Evolutionary conservation across 164 flowering plant genomes (phyloP).

Genomic region (Berberis vulgaris): DNA sequence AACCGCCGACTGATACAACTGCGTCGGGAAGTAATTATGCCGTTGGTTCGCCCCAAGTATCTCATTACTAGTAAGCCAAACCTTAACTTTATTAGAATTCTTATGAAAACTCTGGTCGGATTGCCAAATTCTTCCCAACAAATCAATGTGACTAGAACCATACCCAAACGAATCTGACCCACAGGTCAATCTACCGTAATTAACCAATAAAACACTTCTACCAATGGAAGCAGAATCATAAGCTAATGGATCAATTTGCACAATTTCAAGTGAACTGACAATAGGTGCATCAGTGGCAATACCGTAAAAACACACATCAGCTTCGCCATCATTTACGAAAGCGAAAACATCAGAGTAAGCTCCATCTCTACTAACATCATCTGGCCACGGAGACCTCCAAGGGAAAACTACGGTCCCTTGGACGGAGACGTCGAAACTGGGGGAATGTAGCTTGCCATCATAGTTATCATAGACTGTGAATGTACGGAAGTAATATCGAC

Average conservation of each 20-base stretch:
- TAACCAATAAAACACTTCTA: conserved; percentile 39
- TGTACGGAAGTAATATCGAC: conserved; percentile 71
- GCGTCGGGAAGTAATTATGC: conserved; percentile 82
- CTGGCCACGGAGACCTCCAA: conserved; percentile 88
- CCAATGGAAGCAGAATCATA: conserved; percentile 37
- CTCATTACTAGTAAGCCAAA: conserved; percentile 25
- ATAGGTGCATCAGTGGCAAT: conserved; percentile 94
- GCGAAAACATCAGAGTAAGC: conserved; percentile 88
- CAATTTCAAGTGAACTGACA: conserved; percentile 54
- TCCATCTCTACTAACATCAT: conserved; percentile 41
- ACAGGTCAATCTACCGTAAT: conserved; percentile 69
- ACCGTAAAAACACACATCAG: conserved; percentile 79
- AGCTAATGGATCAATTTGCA: conserved; percentile 55
- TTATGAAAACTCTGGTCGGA: conserved; percentile 38
- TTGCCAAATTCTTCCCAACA: conserved; percentile 85
- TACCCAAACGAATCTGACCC: conserved; percentile 40
- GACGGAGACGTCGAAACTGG: conserved; percentile 77
- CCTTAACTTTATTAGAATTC: neutral
- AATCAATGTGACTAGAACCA: conserved; percentile 48
- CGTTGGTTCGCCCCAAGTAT: conserved; percentile 30
- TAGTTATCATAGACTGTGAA: conserved; percentile 93
- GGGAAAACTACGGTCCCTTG: conserved; percentile 79
- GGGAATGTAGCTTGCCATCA: conserved; percentile 75
- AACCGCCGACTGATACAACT: conserved; percentile 63
- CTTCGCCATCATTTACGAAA: conserved; percentile 45